Evolutionary conservation across 768 basidiomycete genomes (phyloP).

Genomic region (Russula abietina): DNA sequence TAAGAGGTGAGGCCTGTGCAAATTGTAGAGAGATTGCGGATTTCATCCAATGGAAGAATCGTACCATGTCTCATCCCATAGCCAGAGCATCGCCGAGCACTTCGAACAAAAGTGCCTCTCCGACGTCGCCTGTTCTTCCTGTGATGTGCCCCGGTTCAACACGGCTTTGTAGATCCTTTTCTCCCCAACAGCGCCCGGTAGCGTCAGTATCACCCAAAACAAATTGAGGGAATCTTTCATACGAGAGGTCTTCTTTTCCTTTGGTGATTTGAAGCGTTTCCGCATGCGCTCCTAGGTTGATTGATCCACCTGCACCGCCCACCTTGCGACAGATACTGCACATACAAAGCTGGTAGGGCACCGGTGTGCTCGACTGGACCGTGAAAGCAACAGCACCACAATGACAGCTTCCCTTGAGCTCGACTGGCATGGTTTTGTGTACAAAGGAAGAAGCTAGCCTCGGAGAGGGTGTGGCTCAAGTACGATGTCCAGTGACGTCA

Average conservation of each 20-base stretch:
- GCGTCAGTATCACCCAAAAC: neutral
- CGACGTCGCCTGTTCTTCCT: conserved; percentile 45
- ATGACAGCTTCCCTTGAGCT: conserved; percentile 40
- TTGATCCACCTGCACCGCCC: conserved; percentile 56
- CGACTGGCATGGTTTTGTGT: conserved; percentile 43
- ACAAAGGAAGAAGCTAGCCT: neutral
- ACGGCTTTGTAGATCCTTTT: conserved; percentile 57
- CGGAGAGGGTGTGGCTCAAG: no score
- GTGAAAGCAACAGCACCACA: conserved; percentile 35
- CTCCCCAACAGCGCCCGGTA: neutral
- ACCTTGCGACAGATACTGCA: conserved; percentile 72
- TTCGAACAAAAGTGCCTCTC: conserved; percentile 59
- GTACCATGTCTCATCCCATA: conserved; percentile 52
- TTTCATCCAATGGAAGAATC: conserved; percentile 9
- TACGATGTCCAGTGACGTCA: no score
- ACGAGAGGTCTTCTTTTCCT: conserved; percentile 54
- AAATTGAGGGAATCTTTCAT: neutral
- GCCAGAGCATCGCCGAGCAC: conserved; percentile 63
- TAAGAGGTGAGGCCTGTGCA: conserved; percentile 51
- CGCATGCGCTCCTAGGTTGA: conserved; percentile 56
- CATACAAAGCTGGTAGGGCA: conserved; percentile 62
- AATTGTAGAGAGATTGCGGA: neutral
- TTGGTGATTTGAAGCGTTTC: conserved; percentile 43
- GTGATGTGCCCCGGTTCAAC: conserved; percentile 47
- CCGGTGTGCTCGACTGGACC: conserved; percentile 45